phyloP scores from a whole-genome alignment of 75 land plant genomes.

The Selaginella tamariscina region DNA sequence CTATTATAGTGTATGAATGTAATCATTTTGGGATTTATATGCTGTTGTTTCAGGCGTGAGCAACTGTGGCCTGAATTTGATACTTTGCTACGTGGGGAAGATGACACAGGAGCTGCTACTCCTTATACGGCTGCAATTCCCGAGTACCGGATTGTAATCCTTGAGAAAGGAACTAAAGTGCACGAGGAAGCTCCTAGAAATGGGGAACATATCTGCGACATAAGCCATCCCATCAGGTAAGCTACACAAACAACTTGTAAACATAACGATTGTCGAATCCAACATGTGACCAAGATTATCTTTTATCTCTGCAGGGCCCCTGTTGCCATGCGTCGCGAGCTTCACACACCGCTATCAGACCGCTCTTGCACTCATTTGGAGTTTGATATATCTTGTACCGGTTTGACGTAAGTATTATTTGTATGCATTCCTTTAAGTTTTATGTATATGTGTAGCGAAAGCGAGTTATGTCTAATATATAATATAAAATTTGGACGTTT shows the following conservation, averaged over 20 bases:
- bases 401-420: constrained; percentile 2
- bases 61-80: constrained; percentile 78
- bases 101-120: constrained; percentile 11
- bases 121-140: constrained; percentile 20
- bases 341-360: background rate
- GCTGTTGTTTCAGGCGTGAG: constrained; percentile 42
- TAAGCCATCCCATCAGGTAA: constrained; percentile 11
- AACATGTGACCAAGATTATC: background rate
- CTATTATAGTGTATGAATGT: background rate
- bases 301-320: background rate
- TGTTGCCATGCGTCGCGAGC: constrained; percentile 2
- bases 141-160: background rate
- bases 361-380: constrained; percentile 11
- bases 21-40: background rate
- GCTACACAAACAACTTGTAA: background rate
- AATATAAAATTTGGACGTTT: background rate
- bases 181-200: background rate
- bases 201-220: background rate
- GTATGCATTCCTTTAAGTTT: background rate
- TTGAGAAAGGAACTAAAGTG: background rate
- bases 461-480: background rate
- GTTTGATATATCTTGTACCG: constrained; percentile 2
- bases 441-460: background rate
- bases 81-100: constrained; percentile 48
- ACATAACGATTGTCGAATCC: background rate